These are phyloP conservation scores for Euphrasia arctica DNA, from an alignment of 305 asterid genomes.

Conservation along the genomic window DNA sequence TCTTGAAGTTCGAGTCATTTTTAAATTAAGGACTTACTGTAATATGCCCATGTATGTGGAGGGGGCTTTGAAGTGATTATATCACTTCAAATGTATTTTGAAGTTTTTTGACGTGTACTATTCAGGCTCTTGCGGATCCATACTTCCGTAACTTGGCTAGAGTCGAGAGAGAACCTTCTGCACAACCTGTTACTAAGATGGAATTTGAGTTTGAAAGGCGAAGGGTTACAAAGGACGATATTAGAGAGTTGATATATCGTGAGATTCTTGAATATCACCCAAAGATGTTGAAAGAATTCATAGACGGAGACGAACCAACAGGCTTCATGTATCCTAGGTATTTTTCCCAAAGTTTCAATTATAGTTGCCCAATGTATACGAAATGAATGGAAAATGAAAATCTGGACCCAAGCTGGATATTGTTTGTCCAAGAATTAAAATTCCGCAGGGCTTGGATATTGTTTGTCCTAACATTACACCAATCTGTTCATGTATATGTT, in stretches of 20 bases:
- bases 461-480: conserved; percentile 2
- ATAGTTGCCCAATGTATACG: neutral
- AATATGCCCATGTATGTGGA: too few species aligned
- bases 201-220: conserved; percentile 97
- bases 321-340: conserved; percentile 97
- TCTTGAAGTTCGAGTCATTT: neutral
- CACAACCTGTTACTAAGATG: conserved; percentile 95
- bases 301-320: conserved; percentile 94
- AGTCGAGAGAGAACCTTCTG: conserved; percentile 98
- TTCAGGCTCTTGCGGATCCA: conserved; percentile 96
- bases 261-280: conserved; percentile 98
- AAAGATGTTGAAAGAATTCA: conserved; percentile 82
- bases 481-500: neutral
- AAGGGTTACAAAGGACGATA: conserved; percentile 92
- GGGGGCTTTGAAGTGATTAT: too few species aligned
- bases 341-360: conserved; percentile 3
- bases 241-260: conserved; percentile 80
- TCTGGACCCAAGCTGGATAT: neutral
- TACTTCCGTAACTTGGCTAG: conserved; percentile 93
- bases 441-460: neutral
- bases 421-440: neutral
- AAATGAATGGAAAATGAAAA: neutral
- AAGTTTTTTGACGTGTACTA: conserved; percentile 19
- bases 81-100: too few species aligned
- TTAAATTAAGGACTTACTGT: conserved; percentile 10